Evolutionary conservation across 2,329 filamentous ascomycete species (phyloP), one percentile per base, ranked within the genome.

Genomic region (Mariannaea elegans): DNA sequence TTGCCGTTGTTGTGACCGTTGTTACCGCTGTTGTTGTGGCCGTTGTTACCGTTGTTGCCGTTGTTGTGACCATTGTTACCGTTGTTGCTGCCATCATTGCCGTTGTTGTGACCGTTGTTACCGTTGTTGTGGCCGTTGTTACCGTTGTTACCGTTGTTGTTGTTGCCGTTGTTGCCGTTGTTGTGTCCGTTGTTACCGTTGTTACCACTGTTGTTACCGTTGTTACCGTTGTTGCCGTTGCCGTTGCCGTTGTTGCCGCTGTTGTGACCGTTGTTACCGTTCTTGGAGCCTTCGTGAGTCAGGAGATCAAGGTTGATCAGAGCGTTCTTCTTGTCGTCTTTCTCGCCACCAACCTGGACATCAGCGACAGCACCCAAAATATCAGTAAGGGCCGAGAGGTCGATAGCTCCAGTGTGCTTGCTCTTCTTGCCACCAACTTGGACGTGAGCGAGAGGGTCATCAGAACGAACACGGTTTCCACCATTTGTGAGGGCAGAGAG

Each of bases 1-100:
- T n/a, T n/a, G 14, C 46, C 32, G 79, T 73, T 34, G 23, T 58
- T 13, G 21, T 29, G 23, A 4, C 62, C 51, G 19, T 60, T 45
- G 48, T 63, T 60, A 14, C 56, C 32, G n/a, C 24, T 41, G 3
- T 32, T 45, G n/a, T 61, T 21, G 4, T 48, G n/a, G 14, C 39
- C 36, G 19, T 65, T 41, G 23, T 58, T 44, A 41, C 62, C 61
- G 38, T 41, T 18, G 4, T 42, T 46, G 7, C 42, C 32, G 24
- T 24, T 14, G 31, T 34, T 42, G 32, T 18, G 14, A 6, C 51
- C 27, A 19, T n/a, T 27, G 24, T 27, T 27, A 9, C 24, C 9
- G 24, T 9, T 9, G 9, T 27, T 27, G 23, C 57, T 57, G 24
- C 50, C 51, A 39, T 63, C 31, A 8, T 62, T 41, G n/a, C 61